phyloP scores from a whole-genome alignment of 2,329 filamentous ascomycete species.

The Sordariomycetes sp. region DNA sequence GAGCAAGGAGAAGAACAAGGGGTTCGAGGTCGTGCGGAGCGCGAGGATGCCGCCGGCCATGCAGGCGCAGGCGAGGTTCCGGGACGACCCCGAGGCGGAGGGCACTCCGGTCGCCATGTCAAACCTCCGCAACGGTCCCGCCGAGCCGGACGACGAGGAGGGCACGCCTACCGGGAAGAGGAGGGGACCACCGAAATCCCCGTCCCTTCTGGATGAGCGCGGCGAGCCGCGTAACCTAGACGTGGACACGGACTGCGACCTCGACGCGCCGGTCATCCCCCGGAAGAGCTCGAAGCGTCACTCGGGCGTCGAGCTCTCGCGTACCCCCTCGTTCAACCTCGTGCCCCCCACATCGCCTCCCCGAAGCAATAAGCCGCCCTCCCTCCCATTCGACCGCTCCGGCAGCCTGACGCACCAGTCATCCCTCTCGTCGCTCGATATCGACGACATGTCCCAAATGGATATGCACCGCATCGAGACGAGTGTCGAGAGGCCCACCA shows the following conservation, averaged over 20 bases:
- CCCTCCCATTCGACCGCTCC: slow-evolving; percentile 45
- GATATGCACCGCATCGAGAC: slow-evolving; percentile 21
- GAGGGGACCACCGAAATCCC: slow-evolving; percentile 23
- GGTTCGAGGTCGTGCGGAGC: slow-evolving; percentile 92
- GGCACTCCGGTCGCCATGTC: slow-evolving; percentile 56
- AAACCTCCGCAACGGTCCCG: slow-evolving; percentile 47
- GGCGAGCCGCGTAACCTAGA: slow-evolving; percentile 18
- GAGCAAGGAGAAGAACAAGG: slow-evolving; percentile 89
- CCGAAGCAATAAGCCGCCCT: slow-evolving; percentile 9
- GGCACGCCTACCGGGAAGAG: slow-evolving; percentile 10
- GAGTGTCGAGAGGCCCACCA: slow-evolving; percentile 40
- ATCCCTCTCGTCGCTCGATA: slow-evolving; percentile 36
- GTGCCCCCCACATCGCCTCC: slow-evolving; percentile 7
- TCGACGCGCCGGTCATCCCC: slow-evolving; percentile 48
- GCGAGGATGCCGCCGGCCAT: slow-evolving; percentile 67
- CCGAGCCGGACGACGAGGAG: slow-evolving; percentile 43
- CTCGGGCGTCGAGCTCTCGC: slow-evolving; percentile 26
- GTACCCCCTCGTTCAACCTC: slow-evolving; percentile 24
- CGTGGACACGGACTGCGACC: slow-evolving; percentile 21
- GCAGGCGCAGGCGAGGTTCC: slow-evolving; percentile 32
- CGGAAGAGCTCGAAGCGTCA: slow-evolving; percentile 62
- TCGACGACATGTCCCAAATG: slow-evolving; percentile 32
- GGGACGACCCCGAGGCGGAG: slow-evolving; percentile 56
- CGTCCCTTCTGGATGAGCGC: slow-evolving; percentile 9
- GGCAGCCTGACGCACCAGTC: slow-evolving; percentile 41